Evolutionary conservation across 257 asterid species (phyloP), one percentile per base, ranked within the genome.

Genomic region (Nicotiana attenuata): DNA sequence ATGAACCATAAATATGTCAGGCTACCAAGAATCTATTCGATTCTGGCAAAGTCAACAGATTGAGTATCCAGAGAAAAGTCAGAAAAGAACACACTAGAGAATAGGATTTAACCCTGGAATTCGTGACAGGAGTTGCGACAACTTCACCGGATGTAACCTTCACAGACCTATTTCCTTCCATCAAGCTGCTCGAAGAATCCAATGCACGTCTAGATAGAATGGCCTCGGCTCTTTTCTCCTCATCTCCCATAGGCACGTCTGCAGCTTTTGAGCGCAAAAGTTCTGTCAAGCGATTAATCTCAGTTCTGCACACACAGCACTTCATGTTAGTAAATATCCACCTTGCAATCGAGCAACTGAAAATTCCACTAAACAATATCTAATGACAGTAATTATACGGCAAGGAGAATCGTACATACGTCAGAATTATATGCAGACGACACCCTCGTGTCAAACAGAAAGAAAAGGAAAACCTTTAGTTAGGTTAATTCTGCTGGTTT

Each of bases 191-290:
- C 71, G 87, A 80, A 82, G 82, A 65, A 77, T 82, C 90, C 26
- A 83, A 69, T 26, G 35, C 83, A 81, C 56, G 81, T 80, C 83
- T 69, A 76, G 87, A 81, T 78, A 85, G 73, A 77, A 83, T 41
- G 60, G 81, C 86, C 81, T 83, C 91, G 28, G 59, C 55, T 59
- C 83, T 83, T 67, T 78, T 84, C 64, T 67, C 56, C 24, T 81
- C 90, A 77, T 83, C 87, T 29, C 45, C 83, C 20, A 56, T 67
- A 61, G 91, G 87, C 33, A 65, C 66, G 50, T 88, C 93, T 75
- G 77, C 88, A 79, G 91, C 93, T 84, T 90, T 92, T 84, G 98
- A 92, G 76, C 77, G 92, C 89, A 96, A 85, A 80, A 96, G 87
- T 68, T 86, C 91, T 57, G 94, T 91, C 93, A 96, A 88, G 53